These are phyloP conservation scores for Urostyla sp. DNA, from an alignment of 73 alveolate species.

Conservation along the genomic window DNA sequence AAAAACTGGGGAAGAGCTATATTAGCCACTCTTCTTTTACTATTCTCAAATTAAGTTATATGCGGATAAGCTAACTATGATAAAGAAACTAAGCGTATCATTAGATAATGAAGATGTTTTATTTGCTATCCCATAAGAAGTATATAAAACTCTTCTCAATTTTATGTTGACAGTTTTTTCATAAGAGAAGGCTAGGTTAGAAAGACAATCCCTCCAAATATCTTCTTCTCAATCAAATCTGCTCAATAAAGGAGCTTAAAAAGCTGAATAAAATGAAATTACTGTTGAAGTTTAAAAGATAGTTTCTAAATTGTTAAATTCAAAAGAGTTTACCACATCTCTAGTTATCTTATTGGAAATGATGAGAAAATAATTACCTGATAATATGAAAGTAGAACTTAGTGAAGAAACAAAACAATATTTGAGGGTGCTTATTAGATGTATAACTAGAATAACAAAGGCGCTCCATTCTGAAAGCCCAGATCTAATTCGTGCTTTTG, in stretches of 20 bases:
- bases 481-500: constrained; percentile 61
- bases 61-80: constrained; percentile 10
- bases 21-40: constrained; percentile 32
- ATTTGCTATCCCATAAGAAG: constrained; percentile 35
- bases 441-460: constrained; percentile 41
- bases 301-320: constrained; percentile 57
- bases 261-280: constrained; percentile 35
- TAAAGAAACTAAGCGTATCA: constrained; percentile 30
- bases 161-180: constrained; percentile 50
- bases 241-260: not conserved
- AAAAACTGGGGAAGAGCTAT: constrained; percentile 30
- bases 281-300: constrained; percentile 51
- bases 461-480: constrained; percentile 66
- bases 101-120: constrained; percentile 64
- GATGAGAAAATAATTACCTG: constrained; percentile 56
- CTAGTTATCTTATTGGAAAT: constrained; percentile 40
- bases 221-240: not conserved
- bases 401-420: constrained; percentile 45
- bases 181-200: constrained; percentile 54
- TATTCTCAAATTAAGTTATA: constrained; percentile 10
- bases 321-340: constrained; percentile 68
- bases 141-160: constrained; percentile 45
- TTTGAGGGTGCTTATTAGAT: constrained; percentile 47
- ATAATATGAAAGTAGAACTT: constrained; percentile 14
- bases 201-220: not conserved